Base-by-base conservation (phyloP, 768 basidiomycete species). In the Cubamyces sp. region DNA sequence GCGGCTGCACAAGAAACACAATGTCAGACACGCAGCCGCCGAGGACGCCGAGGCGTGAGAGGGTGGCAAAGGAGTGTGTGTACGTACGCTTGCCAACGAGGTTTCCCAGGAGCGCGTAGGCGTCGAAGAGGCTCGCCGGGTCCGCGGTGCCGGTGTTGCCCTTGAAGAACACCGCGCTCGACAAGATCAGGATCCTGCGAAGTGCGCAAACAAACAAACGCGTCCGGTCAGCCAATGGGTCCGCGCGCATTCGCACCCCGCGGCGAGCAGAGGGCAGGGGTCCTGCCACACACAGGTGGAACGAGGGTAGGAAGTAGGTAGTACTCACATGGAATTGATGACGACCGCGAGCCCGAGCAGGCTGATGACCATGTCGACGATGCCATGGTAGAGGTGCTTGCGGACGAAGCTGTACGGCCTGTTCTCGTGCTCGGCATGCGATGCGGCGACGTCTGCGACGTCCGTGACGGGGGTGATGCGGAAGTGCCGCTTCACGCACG, bases 341-440 rank as follows among this genome's bases (percentile, higher is more conserved):
- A 92, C 76, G 18, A 96, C 85, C 0, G 96, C 95, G 69, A 96
- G 87, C 0, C 91, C 90, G 30, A 96, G 78, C 42, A 98, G 75
- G 68, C 85, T 87, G 30, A 79, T 70, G 19, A 74, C 64, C 18
- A 85, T 80, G 68, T 87, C 85, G 50, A 79, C 71, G 70, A 73
- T 74, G 15, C 78, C 78, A 53, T 82, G 78, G 19, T 68, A 69
- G 16, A 82, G 63, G 63, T 82, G 80, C n/a, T 75, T 70, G 25
- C 66, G 66, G 26, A 81, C 69, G 61, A 81, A 77, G 26, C 66
- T 64, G 14, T 72, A 65, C 5, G 73, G 54, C 65, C 76, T 72
- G 69, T 78, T 76, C 52, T 71, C 68, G 47, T 70, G 69, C 15
- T 72, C 68, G 21, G 74, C 72, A 61, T 90, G 84, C 3, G 77